Evolutionary conservation across 495 filamentous ascomycete genomes (phyloP), one percentile per base, ranked within the genome.

Genomic region (Elasticomyces elasticus): DNA sequence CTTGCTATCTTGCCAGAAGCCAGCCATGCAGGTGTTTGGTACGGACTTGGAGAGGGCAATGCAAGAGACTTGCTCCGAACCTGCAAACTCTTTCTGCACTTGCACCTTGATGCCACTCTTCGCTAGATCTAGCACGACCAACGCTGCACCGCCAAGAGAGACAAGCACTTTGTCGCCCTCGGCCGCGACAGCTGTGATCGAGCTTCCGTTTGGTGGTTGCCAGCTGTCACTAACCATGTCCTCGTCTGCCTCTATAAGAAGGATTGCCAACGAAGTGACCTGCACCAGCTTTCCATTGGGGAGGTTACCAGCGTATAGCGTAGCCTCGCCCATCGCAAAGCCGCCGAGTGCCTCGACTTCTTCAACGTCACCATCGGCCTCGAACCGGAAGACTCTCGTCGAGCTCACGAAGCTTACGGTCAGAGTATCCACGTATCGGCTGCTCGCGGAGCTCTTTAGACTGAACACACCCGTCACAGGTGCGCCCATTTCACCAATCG

Each of bases 311-410:
- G 82, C 82, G 19, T 89, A 62, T 5, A 97, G 71, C n/a, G 89
- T 95, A 51, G 73, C 79, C 58, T 87, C 77, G 30, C 77, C 69
- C 30, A 97, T 65, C 7, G 71, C 62, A 49, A 99, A 76, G 0
- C 86, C 86, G 22, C 76, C 70, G 60, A 87, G 90, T 0, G 74
- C 67, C 7, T 86, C 81, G 19, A 95, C 59, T 65, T 99, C 94
- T 65, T 96, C 89, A 1, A 94, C 82, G 54, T 89, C 86, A 3
- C 87, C 90, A 25, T 82, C 72, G 0, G 72, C 31, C 44, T 78
- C 78, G 65, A 99, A 97, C 6, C 64, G 71, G 65, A 97, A 95
- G 9, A 91, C 72, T 44, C 92, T 73, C 0, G 91, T 94, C 61
- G 95, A 88, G 23, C 82, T 80, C 23, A 94, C 74, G 51, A 94